phyloP scores from a whole-genome alignment of 306 rosid genomes.

The Trichosanthes truncata region DNA sequence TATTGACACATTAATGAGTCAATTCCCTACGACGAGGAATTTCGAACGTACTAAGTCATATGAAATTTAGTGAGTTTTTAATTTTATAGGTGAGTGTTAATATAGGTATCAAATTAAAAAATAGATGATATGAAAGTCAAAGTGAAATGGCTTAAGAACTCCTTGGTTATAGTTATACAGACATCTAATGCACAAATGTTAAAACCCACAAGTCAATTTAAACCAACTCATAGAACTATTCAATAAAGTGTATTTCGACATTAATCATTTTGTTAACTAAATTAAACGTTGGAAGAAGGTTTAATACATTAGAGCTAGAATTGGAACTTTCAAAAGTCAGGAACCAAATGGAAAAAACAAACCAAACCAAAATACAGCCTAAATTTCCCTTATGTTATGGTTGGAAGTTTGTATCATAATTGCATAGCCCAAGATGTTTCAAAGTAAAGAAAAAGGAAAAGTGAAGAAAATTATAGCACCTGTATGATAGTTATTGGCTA shows the following conservation, averaged over 20 bases:
- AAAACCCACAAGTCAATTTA: too few relatives aligned
- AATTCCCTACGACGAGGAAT: too few relatives aligned
- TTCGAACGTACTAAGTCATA: too few relatives aligned
- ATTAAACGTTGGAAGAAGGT: not conserved
- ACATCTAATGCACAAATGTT: too few relatives aligned
- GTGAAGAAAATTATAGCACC: not conserved
- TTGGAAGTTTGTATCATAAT: constrained; percentile 2
- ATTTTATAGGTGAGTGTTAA: not conserved
- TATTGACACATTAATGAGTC: too few relatives aligned
- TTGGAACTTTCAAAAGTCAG: not conserved
- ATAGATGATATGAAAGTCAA: too few relatives aligned
- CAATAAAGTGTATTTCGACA: too few relatives aligned
- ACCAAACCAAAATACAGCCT: not conserved
- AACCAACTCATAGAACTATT: too few relatives aligned
- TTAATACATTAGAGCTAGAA: not conserved
- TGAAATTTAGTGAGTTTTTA: too few relatives aligned
- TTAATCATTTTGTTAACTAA: too few relatives aligned
- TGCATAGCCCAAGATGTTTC: not conserved
- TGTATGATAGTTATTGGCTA: not conserved
- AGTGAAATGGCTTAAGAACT: not conserved
- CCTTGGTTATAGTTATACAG: not conserved
- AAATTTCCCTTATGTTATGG: not conserved
- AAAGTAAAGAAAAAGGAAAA: not conserved
- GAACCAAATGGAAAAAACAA: not conserved
- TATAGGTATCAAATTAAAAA: too few relatives aligned